phyloP scores from a whole-genome alignment of 805 yeast genomes.

The Hanseniaspora valbyensis region DNA sequence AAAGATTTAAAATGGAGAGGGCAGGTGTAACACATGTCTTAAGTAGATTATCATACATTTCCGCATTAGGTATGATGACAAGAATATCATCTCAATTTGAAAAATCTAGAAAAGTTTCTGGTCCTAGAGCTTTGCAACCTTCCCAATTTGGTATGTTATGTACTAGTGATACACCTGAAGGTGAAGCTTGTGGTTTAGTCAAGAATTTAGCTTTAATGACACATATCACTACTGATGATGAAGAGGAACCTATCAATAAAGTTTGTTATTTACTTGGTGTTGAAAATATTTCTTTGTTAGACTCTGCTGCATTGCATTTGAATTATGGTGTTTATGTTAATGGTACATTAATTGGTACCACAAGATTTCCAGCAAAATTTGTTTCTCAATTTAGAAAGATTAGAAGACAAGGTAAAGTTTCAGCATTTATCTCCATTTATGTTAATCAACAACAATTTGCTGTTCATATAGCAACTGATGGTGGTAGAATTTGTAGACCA shows the following conservation, averaged over 20 bases:
- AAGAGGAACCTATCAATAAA: constrained; percentile 73
- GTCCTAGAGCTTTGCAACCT: constrained; percentile 97
- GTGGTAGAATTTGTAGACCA: constrained; percentile 97
- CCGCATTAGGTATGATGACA: constrained; percentile 99
- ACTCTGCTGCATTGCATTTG: constrained; percentile 71
- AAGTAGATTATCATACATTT: constrained; percentile 79
- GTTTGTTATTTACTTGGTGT: constrained; percentile 78
- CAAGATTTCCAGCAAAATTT: constrained; percentile 75
- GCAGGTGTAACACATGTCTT: constrained; percentile 98
- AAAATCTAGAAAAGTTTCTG: constrained; percentile 93
- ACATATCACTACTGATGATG: constrained; percentile 96
- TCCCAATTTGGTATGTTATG: constrained; percentile 99
- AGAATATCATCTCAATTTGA: constrained; percentile 98
- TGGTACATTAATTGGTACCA: constrained; percentile 88
- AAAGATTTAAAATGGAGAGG: constrained; percentile 98
- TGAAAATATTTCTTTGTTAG: constrained; percentile 70
- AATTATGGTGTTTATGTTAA: constrained; percentile 79
- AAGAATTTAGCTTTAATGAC: constrained; percentile 96
- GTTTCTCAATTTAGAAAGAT: constrained; percentile 66
- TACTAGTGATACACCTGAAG: constrained; percentile 98
- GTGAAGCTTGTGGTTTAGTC: constrained; percentile 98
- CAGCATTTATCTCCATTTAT: constrained; percentile 84
- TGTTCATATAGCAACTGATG: constrained; percentile 96
- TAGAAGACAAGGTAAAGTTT: constrained; percentile 74
- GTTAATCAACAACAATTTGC: constrained; percentile 82